Conservation (phyloP, 2,329 filamentous ascomycete species). For the Monosporascus ibericus region DNA sequence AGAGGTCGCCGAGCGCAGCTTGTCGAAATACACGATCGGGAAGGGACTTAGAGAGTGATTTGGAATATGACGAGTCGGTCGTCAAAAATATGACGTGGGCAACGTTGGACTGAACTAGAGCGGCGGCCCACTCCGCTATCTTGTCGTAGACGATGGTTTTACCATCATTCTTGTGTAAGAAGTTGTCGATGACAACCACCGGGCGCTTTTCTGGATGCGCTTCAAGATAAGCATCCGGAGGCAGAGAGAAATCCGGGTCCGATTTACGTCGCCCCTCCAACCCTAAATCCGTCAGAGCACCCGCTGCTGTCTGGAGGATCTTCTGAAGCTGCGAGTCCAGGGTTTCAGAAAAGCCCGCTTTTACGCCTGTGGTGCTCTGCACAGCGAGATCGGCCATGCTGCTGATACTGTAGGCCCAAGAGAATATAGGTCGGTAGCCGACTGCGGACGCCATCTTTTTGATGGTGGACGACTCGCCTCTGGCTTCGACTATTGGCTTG, state of each 20-base stretch:
- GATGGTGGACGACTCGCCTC: constrained; percentile 82
- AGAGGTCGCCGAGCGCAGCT: constrained; percentile 79
- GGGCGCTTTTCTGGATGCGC: constrained; percentile 78
- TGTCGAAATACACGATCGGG: constrained; percentile 88
- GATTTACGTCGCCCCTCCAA: constrained; percentile 63
- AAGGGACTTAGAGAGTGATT: constrained; percentile 77
- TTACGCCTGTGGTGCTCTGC: constrained; percentile 88
- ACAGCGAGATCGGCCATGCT: constrained; percentile 89
- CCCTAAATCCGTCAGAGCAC: constrained; percentile 72
- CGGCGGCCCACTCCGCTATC: constrained; percentile 83
- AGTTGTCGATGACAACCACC: constrained; percentile 88
- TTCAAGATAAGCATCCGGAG: constrained; percentile 83
- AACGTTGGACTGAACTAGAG: constrained; percentile 77
- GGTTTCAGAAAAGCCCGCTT: constrained; percentile 90
- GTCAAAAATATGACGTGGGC: constrained; percentile 95
- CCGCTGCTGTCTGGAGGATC: constrained; percentile 78
- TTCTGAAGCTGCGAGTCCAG: constrained; percentile 84
- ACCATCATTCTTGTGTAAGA: constrained; percentile 71
- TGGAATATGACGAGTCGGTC: constrained; percentile 81
- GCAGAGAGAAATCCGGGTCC: constrained; percentile 66
- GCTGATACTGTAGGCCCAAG: constrained; percentile 92
- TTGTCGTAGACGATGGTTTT: constrained; percentile 67
- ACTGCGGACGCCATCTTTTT: constrained; percentile 73
- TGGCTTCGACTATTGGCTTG: constrained; percentile 85
- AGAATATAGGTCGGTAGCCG: constrained; percentile 89